phyloP scores from a whole-genome alignment of 345 rosid species.

The Populus davidiana region DNA sequence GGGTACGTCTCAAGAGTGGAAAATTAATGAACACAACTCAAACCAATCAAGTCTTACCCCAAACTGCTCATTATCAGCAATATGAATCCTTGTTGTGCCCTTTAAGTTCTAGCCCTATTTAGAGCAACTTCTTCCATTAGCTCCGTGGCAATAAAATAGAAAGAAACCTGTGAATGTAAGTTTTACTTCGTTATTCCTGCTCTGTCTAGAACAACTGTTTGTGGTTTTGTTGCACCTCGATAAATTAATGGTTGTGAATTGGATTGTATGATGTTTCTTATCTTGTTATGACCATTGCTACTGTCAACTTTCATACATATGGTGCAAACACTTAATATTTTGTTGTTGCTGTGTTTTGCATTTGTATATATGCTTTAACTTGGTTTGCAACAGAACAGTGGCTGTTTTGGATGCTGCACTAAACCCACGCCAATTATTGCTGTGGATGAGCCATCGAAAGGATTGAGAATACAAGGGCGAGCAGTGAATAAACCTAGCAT shows the following conservation, averaged over 20 bases:
- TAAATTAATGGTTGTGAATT: not conserved
- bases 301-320: not conserved
- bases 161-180: not conserved
- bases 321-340: not conserved
- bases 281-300: not conserved
- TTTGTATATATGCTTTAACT: slow-evolving; percentile 14
- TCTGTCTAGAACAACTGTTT: not conserved
- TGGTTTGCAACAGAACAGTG: slow-evolving; percentile 35
- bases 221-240: not conserved
- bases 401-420: slow-evolving; percentile 35
- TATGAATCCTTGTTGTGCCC: not conserved
- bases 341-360: not conserved
- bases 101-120: not conserved
- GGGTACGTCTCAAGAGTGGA: not conserved
- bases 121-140: not conserved
- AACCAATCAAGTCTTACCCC: not conserved
- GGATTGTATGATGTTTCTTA: not conserved
- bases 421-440: slow-evolving; percentile 31
- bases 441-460: slow-evolving; percentile 38
- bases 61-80: not conserved
- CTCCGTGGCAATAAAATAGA: not conserved
- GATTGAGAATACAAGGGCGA: slow-evolving; percentile 33
- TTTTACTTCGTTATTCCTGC: not conserved
- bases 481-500: slow-evolving; percentile 24
- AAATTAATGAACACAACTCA: not conserved